Evolutionary conservation across 2,329 filamentous ascomycete species (phyloP).

Genomic region (Triangularia setosa): DNA sequence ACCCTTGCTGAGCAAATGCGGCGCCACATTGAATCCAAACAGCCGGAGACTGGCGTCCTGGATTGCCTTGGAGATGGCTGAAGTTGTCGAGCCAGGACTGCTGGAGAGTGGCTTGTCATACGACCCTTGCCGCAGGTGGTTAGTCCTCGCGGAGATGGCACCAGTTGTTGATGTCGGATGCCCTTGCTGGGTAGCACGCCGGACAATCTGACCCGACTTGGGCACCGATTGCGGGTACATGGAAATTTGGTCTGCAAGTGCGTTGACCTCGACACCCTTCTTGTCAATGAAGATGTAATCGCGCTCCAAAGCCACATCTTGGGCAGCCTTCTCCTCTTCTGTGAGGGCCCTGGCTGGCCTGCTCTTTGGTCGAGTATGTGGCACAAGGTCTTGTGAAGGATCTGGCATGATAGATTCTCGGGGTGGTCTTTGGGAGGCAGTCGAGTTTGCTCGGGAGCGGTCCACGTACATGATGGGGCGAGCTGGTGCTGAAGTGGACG

Average conservation of each 20-base stretch:
- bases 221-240: conserved; percentile 62
- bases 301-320: conserved; percentile 85
- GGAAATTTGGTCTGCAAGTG: conserved; percentile 90
- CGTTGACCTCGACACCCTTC: conserved; percentile 91
- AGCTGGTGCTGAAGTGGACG: conserved; percentile 47
- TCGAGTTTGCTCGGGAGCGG: conserved; percentile 38
- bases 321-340: conserved; percentile 68
- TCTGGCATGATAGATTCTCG: conserved; percentile 33
- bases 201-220: conserved; percentile 61
- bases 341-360: conserved; percentile 25
- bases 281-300: conserved; percentile 98
- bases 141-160: conserved; percentile 65
- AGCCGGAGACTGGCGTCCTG: conserved; percentile 81
- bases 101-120: conserved; percentile 74
- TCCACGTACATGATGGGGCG: conserved; percentile 38
- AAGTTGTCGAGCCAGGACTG: conserved; percentile 69
- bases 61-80: conserved; percentile 89
- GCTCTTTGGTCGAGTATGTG: conserved; percentile 29
- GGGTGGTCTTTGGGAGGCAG: conserved; percentile 35
- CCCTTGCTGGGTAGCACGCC: conserved; percentile 76
- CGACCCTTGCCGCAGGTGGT: conserved; percentile 72
- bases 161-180: conserved; percentile 57
- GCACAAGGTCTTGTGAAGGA: conserved; percentile 34
- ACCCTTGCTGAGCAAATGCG: conserved; percentile 57
- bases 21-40: conserved; percentile 67